phyloP scores from a whole-genome alignment of 2,329 filamentous ascomycete genomes.

The Colletotrichum sp. region DNA sequence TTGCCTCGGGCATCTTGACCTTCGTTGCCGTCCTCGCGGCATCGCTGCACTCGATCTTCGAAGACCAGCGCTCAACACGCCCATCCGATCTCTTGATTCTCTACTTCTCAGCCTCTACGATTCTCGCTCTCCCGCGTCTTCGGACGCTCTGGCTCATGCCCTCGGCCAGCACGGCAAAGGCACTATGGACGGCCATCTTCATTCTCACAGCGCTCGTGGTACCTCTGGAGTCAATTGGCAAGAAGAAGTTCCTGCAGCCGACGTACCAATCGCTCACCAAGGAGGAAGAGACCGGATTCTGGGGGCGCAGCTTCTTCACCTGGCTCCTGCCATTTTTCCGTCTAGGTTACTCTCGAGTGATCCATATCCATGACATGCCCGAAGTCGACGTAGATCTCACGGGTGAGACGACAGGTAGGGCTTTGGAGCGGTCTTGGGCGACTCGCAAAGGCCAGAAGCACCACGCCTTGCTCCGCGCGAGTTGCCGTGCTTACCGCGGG shows the following conservation, averaged over 20 bases:
- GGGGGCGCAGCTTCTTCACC: conserved; percentile 24
- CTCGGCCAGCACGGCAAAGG: background rate
- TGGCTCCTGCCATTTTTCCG: conserved; percentile 26
- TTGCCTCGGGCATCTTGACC: background rate
- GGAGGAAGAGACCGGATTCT: conserved; percentile 26
- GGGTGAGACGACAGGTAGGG: background rate
- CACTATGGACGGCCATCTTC: background rate
- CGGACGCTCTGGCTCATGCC: background rate
- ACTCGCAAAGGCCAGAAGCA: background rate
- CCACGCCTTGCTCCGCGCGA: background rate
- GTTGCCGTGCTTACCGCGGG: background rate
- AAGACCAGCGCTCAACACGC: background rate
- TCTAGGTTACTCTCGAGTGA: conserved; percentile 23
- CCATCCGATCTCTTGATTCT: background rate
- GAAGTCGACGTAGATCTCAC: conserved; percentile 22
- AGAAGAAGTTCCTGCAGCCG: conserved; percentile 10
- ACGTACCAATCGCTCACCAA: conserved; percentile 5
- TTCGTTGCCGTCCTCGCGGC: background rate
- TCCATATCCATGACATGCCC: conserved; percentile 26
- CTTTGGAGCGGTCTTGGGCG: background rate
- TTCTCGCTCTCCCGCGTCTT: background rate
- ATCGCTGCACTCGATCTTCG: background rate
- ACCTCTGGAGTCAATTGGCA: conserved; percentile 24
- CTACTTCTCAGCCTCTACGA: background rate
- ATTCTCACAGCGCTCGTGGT: background rate